Conservation (phyloP, 176 grass and related monocot species). For the Aechmea fasciata region DNA sequence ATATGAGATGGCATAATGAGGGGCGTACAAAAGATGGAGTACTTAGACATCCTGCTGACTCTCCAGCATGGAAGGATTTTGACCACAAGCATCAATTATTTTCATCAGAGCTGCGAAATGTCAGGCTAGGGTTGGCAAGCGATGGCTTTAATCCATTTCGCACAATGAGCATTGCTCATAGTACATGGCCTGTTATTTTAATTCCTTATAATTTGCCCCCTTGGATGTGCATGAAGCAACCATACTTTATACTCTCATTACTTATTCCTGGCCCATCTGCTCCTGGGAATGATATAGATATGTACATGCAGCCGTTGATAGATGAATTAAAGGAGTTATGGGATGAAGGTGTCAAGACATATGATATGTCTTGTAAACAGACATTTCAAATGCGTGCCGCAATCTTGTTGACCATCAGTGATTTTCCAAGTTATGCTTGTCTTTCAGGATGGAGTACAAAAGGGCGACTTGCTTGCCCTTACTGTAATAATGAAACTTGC, state of each 20-base stretch:
- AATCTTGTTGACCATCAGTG: neutral
- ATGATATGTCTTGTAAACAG: too few relatives aligned
- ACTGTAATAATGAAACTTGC: neutral
- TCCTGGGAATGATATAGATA: neutral
- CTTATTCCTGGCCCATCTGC: neutral
- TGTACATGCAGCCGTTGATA: too few relatives aligned
- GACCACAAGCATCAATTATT: too few relatives aligned
- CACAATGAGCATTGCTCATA: neutral
- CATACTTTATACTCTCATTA: neutral
- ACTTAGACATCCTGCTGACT: too few relatives aligned
- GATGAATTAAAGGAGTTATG: too few relatives aligned
- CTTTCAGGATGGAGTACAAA: neutral
- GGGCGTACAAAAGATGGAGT: too few relatives aligned
- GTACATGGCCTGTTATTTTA: neutral
- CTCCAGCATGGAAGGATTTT: too few relatives aligned
- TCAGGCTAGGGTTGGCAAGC: neutral
- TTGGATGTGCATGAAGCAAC: neutral
- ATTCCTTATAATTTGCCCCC: neutral
- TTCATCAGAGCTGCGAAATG: neutral
- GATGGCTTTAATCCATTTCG: neutral
- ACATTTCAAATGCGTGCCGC: neutral
- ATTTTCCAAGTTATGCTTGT: neutral
- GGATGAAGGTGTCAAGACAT: too few relatives aligned
- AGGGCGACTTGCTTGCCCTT: neutral
- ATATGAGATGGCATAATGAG: too few relatives aligned